Conservation (phyloP, 305 asterid genomes). For the Fraxinus albicans region DNA sequence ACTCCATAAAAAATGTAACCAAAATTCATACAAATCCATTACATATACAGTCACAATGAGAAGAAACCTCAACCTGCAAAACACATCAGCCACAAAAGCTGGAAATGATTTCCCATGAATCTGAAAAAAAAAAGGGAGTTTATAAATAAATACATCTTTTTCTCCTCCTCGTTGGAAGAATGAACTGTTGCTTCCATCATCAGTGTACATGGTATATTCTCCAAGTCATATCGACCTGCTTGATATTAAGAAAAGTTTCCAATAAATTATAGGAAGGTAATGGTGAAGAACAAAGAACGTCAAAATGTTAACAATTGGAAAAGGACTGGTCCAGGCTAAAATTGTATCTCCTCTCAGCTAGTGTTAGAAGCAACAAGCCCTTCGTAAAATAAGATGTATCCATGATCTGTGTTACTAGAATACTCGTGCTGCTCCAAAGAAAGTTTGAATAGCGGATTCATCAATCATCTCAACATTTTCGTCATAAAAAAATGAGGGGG, state of each 20-base stretch:
- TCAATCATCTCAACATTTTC: slow-evolving; percentile 58
- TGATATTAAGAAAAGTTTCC: slow-evolving; percentile 25
- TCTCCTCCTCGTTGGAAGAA: slow-evolving; percentile 38
- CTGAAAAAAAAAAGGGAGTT: background rate
- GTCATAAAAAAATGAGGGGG: slow-evolving; percentile 38
- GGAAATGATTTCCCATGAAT: background rate
- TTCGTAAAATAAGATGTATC: slow-evolving; percentile 50
- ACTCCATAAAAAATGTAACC: background rate
- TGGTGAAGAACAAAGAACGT: slow-evolving; percentile 16
- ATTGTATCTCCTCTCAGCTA: slow-evolving; percentile 36
- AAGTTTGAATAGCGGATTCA: slow-evolving; percentile 53
- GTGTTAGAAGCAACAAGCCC: slow-evolving; percentile 29
- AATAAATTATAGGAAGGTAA: slow-evolving; percentile 22
- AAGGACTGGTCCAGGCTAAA: background rate
- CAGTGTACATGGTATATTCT: slow-evolving; percentile 42
- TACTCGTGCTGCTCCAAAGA: slow-evolving; percentile 57
- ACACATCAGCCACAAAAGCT: background rate
- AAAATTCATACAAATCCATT: background rate
- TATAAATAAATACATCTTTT: slow-evolving; percentile 16
- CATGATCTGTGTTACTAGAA: slow-evolving; percentile 52
- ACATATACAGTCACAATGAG: background rate
- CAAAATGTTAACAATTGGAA: slow-evolving; percentile 18
- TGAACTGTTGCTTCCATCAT: slow-evolving; percentile 35
- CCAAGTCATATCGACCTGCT: slow-evolving; percentile 37
- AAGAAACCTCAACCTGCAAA: background rate